phyloP scores from a whole-genome alignment of 2,329 filamentous ascomycete species.

The Phyllosticta citribraziliensis region DNA sequence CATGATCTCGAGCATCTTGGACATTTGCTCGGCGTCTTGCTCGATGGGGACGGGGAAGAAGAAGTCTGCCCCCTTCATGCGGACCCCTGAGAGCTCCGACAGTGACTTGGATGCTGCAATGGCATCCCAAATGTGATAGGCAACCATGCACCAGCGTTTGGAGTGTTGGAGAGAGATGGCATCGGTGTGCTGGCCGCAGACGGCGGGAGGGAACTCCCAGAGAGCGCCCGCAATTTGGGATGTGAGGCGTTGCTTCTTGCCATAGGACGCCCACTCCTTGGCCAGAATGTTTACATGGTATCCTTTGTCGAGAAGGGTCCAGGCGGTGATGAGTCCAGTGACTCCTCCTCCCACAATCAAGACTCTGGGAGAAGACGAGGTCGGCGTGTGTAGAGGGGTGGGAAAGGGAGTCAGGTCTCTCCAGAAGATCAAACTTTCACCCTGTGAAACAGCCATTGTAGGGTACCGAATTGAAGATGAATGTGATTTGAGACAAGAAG shows the following conservation, averaged over 20 bases:
- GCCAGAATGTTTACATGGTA: conserved; percentile 37
- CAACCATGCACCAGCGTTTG: conserved; percentile 33
- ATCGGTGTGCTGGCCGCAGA: conserved; percentile 36
- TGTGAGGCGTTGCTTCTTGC: conserved; percentile 30
- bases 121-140: conserved; percentile 34
- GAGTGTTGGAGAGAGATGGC: conserved; percentile 31
- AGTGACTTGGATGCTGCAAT: conserved; percentile 27
- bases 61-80: conserved; percentile 31
- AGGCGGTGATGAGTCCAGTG: conserved; percentile 27
- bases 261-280: conserved; percentile 31
- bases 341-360: conserved; percentile 21
- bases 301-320: conserved; percentile 36
- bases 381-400: neutral
- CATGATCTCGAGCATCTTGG: conserved; percentile 34
- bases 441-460: neutral
- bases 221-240: conserved; percentile 40
- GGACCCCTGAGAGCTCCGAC: conserved; percentile 24
- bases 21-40: conserved; percentile 22
- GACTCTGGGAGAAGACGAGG: conserved; percentile 12
- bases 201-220: conserved; percentile 39
- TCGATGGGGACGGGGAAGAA: conserved; percentile 31
- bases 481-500: too few relatives aligned
- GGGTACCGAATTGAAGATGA: too few relatives aligned
- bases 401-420: conserved; percentile 8
- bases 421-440: conserved; percentile 1